These are phyloP conservation scores for Castanospermum australe DNA, from an alignment of 306 rosid species.

Conservation along the genomic window DNA sequence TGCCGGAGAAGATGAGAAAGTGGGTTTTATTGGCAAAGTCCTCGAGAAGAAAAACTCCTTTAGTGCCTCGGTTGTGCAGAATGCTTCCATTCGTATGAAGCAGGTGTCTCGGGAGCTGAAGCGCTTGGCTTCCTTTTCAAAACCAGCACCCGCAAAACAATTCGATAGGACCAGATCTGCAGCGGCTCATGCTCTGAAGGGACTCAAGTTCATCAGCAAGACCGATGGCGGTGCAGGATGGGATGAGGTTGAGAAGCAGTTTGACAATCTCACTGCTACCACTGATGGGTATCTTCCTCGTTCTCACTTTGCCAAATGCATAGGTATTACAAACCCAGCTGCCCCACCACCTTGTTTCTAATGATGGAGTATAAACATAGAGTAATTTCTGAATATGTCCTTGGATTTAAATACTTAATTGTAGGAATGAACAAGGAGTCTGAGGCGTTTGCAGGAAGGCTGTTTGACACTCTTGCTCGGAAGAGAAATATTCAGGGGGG, in stretches of 20 bases:
- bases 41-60: slow-evolving; percentile 40
- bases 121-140: slow-evolving; percentile 54
- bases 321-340: slow-evolving; percentile 35
- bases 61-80: slow-evolving; percentile 40
- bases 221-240: slow-evolving; percentile 45
- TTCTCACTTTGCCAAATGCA: slow-evolving; percentile 56
- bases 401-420: slow-evolving; percentile 21
- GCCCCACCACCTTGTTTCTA: neutral
- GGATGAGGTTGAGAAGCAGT: slow-evolving; percentile 49
- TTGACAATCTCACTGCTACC: slow-evolving; percentile 43
- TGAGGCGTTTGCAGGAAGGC: slow-evolving; percentile 54
- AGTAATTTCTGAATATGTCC: neutral
- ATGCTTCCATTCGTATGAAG: slow-evolving; percentile 43
- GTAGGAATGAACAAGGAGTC: slow-evolving; percentile 61
- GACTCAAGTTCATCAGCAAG: slow-evolving; percentile 56
- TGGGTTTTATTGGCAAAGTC: slow-evolving; percentile 29
- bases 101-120: slow-evolving; percentile 44
- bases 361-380: neutral
- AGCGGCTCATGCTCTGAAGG: slow-evolving; percentile 48
- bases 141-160: slow-evolving; percentile 20
- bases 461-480: slow-evolving; percentile 65
- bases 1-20: slow-evolving; percentile 26
- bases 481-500: slow-evolving; percentile 44
- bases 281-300: slow-evolving; percentile 58
- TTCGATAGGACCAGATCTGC: slow-evolving; percentile 48